Base-by-base conservation (phyloP, 2,329 filamentous ascomycete species). In the Fusarium subtropicale region DNA sequence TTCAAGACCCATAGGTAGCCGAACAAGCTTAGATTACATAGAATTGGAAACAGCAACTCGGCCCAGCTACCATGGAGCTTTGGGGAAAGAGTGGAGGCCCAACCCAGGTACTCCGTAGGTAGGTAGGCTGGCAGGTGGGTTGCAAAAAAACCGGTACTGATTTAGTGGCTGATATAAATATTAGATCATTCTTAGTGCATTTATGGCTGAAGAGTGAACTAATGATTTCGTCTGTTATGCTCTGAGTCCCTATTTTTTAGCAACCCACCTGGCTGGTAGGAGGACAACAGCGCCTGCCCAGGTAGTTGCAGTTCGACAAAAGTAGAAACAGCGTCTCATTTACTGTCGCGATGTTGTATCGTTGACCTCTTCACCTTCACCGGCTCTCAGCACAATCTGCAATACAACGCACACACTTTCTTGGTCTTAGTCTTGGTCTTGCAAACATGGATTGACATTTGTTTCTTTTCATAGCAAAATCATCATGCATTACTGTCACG, bases 321-420 rank as follows among this genome's bases (percentile, higher is more conserved):
- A 45, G 41, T 39, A 66, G 45, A 48, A 36, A 36, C 58, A 58
- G 47, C 57, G 57, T 56, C 28, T 24, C 46, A 55, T 54, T 42
- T 24, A 42, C 24, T 45, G 26, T 20, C 18, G 33, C 33, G n/a
- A 51, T 39, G 48, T 51, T 51, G 48, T 51, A 28, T 51, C 33
- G 41, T 26, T 45, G 26, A 28, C 31, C 22, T 63, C 44, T 58
- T 64, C 22, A 64, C 60, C 44, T 58, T 64, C 22, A 64, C 60
- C 28, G 39, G 36, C 63, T 64, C 36, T 57, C 33, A 20, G 28
- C 16, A 20, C 16, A 31, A 41, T 36, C 54, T 66, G 63, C 61
- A 66, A 66, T 66, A 56, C 56, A 39, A 66, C 54, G n/a, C 55
- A 66, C 61, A 65, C 39, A 39, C 61, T 53, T 42, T 64, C 47